Conservation (phyloP, 208 protist species). For the Leishmania mexicana region DNA sequence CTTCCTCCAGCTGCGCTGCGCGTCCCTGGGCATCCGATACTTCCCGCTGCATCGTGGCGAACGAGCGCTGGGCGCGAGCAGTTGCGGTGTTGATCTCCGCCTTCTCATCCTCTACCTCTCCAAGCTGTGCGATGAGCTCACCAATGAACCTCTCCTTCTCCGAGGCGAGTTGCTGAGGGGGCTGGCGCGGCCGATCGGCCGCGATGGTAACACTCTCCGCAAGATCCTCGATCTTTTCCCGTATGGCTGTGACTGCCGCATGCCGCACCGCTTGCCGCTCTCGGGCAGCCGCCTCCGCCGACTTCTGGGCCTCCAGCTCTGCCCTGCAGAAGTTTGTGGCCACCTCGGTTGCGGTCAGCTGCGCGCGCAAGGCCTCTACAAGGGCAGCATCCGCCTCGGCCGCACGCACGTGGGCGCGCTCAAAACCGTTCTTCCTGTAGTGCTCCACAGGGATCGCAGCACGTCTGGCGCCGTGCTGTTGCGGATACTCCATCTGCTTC, state of each 20-base stretch:
- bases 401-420: neutral
- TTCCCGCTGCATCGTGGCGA: conserved; percentile 2
- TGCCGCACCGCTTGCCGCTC: neutral
- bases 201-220: neutral
- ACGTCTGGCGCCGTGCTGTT: neutral
- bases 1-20: neutral
- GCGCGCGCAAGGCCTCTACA: neutral
- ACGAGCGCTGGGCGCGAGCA: neutral
- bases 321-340: neutral
- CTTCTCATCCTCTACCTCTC: conserved; percentile 1
- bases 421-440: neutral
- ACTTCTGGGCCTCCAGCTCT: conserved; percentile 1
- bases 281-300: neutral
- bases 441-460: neutral
- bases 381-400: neutral
- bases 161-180: neutral
- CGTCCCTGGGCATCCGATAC: neutral
- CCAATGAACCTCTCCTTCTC: neutral
- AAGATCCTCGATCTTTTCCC: neutral
- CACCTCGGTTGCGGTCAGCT: conserved; percentile 3
- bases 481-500: conserved; percentile 1
- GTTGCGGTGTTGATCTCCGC: neutral
- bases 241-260: neutral
- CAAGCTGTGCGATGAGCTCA: neutral
- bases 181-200: neutral